Evolutionary conservation across 2,329 filamentous ascomycete genomes (phyloP).

Genomic region (Neopestalotiopsis sp.): DNA sequence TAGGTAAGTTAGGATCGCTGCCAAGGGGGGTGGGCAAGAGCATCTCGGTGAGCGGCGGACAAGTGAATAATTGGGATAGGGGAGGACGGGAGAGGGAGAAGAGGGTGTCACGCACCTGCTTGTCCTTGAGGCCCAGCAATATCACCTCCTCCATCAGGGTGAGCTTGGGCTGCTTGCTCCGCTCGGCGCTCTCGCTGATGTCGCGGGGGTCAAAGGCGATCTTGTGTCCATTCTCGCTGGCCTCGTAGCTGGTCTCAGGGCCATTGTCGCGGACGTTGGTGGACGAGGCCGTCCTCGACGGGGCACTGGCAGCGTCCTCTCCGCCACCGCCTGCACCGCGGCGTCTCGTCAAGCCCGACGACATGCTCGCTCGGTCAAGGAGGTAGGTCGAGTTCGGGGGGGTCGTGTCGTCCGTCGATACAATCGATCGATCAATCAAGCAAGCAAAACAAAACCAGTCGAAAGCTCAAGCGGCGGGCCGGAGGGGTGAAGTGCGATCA

Average conservation of each 20-base stretch:
- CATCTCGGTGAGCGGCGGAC: not conserved
- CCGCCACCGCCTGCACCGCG: slow-evolving; percentile 66
- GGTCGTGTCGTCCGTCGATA: not conserved
- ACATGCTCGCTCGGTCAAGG: slow-evolving; percentile 36
- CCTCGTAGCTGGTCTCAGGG: slow-evolving; percentile 87
- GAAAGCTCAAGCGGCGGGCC: not conserved
- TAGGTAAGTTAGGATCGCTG: too few relatives aligned
- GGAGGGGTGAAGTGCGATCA: not conserved
- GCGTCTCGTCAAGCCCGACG: slow-evolving; percentile 46
- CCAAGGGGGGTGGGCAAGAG: not conserved
- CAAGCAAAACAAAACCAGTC: not conserved
- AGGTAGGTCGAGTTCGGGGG: not conserved
- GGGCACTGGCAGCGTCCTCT: slow-evolving; percentile 59
- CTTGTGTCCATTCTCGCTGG: slow-evolving; percentile 94
- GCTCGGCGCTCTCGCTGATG: slow-evolving; percentile 94
- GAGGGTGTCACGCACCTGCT: slow-evolving; percentile 71
- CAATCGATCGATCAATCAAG: slow-evolving; percentile 2
- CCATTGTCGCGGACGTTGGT: slow-evolving; percentile 58
- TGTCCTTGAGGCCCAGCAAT: slow-evolving; percentile 94
- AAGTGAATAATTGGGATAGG: not conserved
- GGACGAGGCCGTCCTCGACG: slow-evolving; percentile 64
- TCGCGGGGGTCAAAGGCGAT: slow-evolving; percentile 97
- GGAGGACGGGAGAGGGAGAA: slow-evolving; percentile 29
- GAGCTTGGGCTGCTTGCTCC: slow-evolving; percentile 97
- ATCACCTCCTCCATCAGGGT: slow-evolving; percentile 99